Percentiles rank a stretch among this genome's conserved stretches.
Conservation (phyloP, 495 filamentous ascomycete genomes). For the Lepraria neglecta region DNA sequence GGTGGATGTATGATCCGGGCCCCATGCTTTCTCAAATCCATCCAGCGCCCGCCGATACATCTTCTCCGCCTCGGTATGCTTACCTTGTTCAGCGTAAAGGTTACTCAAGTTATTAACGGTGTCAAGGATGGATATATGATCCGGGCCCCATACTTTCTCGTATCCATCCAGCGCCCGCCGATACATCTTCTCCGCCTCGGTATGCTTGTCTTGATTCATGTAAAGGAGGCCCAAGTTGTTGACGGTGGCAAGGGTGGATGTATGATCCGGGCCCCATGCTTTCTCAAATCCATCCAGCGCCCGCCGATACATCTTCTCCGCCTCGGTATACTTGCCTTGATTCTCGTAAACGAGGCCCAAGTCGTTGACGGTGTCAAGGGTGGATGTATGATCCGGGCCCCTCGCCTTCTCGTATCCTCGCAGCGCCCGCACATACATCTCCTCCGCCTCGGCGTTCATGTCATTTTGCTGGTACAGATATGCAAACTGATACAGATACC, state of each 20-base stretch:
- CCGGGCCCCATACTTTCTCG: slow-evolving; percentile 19
- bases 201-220: slow-evolving; percentile 22
- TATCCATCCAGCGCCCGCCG: slow-evolving; percentile 29
- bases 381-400: slow-evolving; percentile 36
- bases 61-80: too few relatives aligned
- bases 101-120: too few relatives aligned
- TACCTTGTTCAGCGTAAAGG: too few relatives aligned
- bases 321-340: slow-evolving; percentile 27
- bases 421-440: slow-evolving; percentile 32
- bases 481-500: background rate
- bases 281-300: slow-evolving; percentile 34
- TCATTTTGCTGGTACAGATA: slow-evolving; percentile 6
- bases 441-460: slow-evolving; percentile 15
- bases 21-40: slow-evolving; percentile 11
- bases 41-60: slow-evolving; percentile 1
- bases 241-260: slow-evolving; percentile 34
- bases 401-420: slow-evolving; percentile 34
- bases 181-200: slow-evolving; percentile 25
- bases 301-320: slow-evolving; percentile 21
- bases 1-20: slow-evolving; percentile 19
- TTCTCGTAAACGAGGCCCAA: slow-evolving; percentile 23
- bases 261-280: slow-evolving; percentile 34
- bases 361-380: slow-evolving; percentile 26
- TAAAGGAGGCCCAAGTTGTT: slow-evolving; percentile 30
- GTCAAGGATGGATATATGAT: background rate